Evolutionary conservation across 2,329 filamentous ascomycete genomes (phyloP).

Genomic region (Calycina marina): DNA sequence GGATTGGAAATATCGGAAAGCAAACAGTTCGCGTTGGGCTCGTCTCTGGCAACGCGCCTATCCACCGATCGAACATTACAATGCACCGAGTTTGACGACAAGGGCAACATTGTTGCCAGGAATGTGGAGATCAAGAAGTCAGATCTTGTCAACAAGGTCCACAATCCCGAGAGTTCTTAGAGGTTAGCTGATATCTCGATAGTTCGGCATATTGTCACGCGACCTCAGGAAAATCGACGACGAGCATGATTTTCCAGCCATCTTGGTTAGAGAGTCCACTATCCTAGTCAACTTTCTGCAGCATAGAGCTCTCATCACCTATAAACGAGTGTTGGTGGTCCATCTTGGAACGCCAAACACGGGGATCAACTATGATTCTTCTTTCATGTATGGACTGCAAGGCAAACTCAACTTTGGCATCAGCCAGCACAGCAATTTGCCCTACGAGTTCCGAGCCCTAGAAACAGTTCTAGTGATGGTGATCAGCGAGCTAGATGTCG

Average conservation of each 20-base stretch:
- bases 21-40: background rate
- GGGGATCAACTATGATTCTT: background rate
- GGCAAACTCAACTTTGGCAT: background rate
- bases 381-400: slow-evolving; percentile 1
- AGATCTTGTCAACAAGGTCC: slow-evolving; percentile 84
- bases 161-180: slow-evolving; percentile 6
- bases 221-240: slow-evolving; percentile 1
- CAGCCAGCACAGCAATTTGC: background rate
- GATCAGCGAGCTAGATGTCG: background rate
- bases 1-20: background rate
- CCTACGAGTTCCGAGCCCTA: slow-evolving; percentile 1
- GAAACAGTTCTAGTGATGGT: background rate
- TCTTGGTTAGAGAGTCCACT: background rate
- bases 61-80: slow-evolving; percentile 70
- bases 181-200: slow-evolving; percentile 11
- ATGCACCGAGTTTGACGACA: slow-evolving; percentile 89
- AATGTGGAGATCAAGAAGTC: slow-evolving; percentile 97
- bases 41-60: background rate
- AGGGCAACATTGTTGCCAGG: slow-evolving; percentile 80
- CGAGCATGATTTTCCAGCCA: background rate
- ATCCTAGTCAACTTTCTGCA: slow-evolving; percentile 1
- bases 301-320: background rate
- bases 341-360: background rate
- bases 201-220: slow-evolving; percentile 1
- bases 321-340: background rate